phyloP scores from a whole-genome alignment of 1,284 basidiomycete genomes.

The Bjerkandera adusta region DNA sequence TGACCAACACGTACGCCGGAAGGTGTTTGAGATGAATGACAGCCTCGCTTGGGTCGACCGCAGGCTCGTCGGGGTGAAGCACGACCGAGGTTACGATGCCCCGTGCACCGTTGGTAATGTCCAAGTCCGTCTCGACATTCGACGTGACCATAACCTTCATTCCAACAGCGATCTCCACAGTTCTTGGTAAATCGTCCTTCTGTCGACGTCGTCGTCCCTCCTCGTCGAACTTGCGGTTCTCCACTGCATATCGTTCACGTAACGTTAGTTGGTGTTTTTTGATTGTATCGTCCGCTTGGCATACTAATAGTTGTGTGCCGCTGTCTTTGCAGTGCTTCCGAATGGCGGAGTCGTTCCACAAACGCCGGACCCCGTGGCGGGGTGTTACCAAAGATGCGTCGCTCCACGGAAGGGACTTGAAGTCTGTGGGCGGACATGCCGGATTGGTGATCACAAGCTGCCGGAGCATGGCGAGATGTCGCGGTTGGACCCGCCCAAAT shows the following conservation, averaged over 20 bases:
- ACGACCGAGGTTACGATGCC: constrained; percentile 35
- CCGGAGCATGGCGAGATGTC: constrained; percentile 30
- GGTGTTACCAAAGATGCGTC: constrained; percentile 32
- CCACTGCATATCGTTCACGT: constrained; percentile 20
- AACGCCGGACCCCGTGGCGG: constrained; percentile 29
- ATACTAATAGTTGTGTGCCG: constrained; percentile 17
- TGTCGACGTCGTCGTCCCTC: constrained; percentile 3
- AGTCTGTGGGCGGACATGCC: constrained; percentile 16
- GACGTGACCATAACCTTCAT: constrained; percentile 42
- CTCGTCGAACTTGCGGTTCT: constrained; percentile 1
- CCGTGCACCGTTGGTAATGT: constrained; percentile 38
- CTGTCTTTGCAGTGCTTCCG: constrained; percentile 18
- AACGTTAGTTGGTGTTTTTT: constrained; percentile 17
- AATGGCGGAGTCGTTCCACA: constrained; percentile 31
- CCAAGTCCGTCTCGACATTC: constrained; percentile 40
- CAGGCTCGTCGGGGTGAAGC: constrained; percentile 25
- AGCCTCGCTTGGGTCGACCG: constrained; percentile 17
- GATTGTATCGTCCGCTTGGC: constrained; percentile 23
- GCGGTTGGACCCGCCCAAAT: constrained; percentile 23
- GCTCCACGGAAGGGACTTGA: constrained; percentile 26
- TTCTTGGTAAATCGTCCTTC: constrained; percentile 20
- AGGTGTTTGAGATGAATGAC: constrained; percentile 25
- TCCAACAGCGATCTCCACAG: constrained; percentile 36
- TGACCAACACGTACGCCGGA: constrained; percentile 35
- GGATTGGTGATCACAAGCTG: constrained; percentile 21